Evolutionary conservation across 2,329 filamentous ascomycete species (phyloP).

Genomic region (Diaporthe sp.): DNA sequence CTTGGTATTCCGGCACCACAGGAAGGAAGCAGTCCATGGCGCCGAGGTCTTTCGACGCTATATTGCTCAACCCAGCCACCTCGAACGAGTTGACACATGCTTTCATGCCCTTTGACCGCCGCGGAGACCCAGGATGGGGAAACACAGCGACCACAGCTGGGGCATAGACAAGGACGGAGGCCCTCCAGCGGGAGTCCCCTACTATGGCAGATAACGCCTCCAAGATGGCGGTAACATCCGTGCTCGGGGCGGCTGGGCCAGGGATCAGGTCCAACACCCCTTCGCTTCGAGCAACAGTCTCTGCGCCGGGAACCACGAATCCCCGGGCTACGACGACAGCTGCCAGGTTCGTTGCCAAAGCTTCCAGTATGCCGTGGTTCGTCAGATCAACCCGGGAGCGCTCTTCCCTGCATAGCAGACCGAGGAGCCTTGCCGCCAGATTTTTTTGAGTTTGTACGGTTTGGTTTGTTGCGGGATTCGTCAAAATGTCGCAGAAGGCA

Average conservation of each 20-base stretch:
- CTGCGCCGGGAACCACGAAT: constrained; percentile 76
- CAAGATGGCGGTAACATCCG: constrained; percentile 77
- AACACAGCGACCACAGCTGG: constrained; percentile 79
- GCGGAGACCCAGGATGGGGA: constrained; percentile 68
- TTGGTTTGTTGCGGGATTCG: constrained; percentile 15
- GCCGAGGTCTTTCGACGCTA: constrained; percentile 60
- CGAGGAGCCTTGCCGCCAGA: constrained; percentile 70
- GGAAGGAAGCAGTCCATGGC: constrained; percentile 78
- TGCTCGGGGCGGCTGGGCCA: constrained; percentile 68
- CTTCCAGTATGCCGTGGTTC: constrained; percentile 81
- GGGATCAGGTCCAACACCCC: constrained; percentile 72
- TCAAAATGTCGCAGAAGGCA: constrained; percentile 71
- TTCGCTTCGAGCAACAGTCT: constrained; percentile 66
- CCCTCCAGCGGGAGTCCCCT: constrained; percentile 82
- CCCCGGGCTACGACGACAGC: constrained; percentile 78
- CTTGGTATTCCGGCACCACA: constrained; percentile 59
- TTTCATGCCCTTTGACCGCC: constrained; percentile 60
- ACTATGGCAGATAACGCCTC: constrained; percentile 84
- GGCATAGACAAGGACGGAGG: constrained; percentile 78
- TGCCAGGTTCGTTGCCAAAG: constrained; percentile 80
- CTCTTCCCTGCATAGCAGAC: constrained; percentile 75
- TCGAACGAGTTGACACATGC: constrained; percentile 68
- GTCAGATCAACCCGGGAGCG: constrained; percentile 79
- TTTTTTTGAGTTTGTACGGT: constrained; percentile 72
- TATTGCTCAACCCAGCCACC: constrained; percentile 62